These are phyloP conservation scores for Tolypocladium cylindrosporum DNA, from an alignment of 2,329 filamentous ascomycete species.

Conservation along the genomic window DNA sequence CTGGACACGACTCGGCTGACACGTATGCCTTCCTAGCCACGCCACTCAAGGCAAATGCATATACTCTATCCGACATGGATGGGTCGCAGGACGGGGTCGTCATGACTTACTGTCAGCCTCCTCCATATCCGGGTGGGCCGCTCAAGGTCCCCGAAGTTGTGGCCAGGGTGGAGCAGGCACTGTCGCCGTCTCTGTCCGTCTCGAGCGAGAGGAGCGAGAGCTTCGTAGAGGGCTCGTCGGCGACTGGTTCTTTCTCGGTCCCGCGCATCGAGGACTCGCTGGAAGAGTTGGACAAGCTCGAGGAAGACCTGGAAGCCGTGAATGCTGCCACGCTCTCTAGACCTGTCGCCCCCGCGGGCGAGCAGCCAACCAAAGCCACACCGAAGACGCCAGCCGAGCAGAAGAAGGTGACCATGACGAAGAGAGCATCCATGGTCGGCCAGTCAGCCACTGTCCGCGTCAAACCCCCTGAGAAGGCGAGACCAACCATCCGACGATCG, in stretches of 20 bases:
- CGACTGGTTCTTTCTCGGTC: conserved; percentile 20
- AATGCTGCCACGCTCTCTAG: conserved; percentile 25
- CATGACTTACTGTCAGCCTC: conserved; percentile 8
- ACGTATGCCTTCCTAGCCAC: conserved; percentile 39
- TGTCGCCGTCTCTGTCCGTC: conserved; percentile 21
- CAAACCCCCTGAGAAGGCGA: conserved; percentile 26
- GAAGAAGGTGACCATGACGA: conserved; percentile 7
- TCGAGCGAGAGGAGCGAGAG: conserved; percentile 21
- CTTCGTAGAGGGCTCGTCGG: conserved; percentile 22
- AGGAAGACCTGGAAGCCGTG: conserved; percentile 51
- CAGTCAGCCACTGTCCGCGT: conserved; percentile 26
- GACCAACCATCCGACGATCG: conserved; percentile 30
- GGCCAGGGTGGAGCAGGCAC: conserved; percentile 18
- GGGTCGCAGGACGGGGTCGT: conserved; percentile 3
- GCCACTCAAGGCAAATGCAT: conserved; percentile 21
- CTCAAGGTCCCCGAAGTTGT: conserved; percentile 19
- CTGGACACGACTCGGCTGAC: conserved; percentile 17
- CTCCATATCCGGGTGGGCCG: conserved; percentile 12
- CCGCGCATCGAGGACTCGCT: conserved; percentile 54
- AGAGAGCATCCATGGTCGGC: conserved; percentile 3
- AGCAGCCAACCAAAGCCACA: conserved; percentile 5
- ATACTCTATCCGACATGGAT: conserved; percentile 8
- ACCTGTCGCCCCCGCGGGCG: conserved; percentile 16
- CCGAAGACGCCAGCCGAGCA: conserved; percentile 9
- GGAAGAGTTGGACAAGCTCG: conserved; percentile 50